These are phyloP conservation scores for Gaeumannomyces tritici DNA, from an alignment of 2,329 filamentous ascomycete species.

Conservation along the genomic window DNA sequence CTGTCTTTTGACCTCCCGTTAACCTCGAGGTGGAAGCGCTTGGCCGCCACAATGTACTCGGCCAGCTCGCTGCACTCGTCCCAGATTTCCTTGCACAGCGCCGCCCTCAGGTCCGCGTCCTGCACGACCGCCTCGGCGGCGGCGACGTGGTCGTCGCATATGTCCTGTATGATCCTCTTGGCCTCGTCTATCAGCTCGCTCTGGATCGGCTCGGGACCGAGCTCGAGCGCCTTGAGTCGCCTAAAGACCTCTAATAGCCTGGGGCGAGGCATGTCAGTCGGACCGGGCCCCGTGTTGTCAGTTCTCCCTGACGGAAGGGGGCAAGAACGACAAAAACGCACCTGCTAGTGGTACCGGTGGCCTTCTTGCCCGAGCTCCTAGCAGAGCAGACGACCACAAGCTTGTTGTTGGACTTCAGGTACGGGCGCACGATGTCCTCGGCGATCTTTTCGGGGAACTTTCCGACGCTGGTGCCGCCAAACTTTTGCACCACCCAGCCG, in stretches of 20 bases:
- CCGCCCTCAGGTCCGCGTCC: constrained; percentile 43
- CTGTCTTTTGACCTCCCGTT: constrained; percentile 73
- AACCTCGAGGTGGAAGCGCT: constrained; percentile 63
- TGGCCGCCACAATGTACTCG: constrained; percentile 59
- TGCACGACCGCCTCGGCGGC: constrained; percentile 57
- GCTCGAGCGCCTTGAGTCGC: constrained; percentile 42
- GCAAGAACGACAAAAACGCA: constrained; percentile 37
- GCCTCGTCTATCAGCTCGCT: constrained; percentile 52
- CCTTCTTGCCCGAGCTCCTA: constrained; percentile 86
- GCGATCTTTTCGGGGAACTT: constrained; percentile 79
- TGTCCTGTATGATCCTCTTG: constrained; percentile 65
- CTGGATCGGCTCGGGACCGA: constrained; percentile 40
- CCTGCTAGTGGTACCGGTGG: constrained; percentile 91
- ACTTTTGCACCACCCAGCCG: constrained; percentile 86
- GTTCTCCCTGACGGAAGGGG: not conserved
- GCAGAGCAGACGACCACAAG: constrained; percentile 94
- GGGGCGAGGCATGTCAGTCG: not conserved
- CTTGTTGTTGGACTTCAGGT: constrained; percentile 50
- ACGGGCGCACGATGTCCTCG: constrained; percentile 53
- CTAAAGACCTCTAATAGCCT: constrained; percentile 52
- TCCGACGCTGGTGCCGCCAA: constrained; percentile 89
- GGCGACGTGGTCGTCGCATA: constrained; percentile 71
- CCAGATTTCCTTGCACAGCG: constrained; percentile 58
- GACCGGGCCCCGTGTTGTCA: not conserved
- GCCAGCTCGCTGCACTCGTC: constrained; percentile 72